Evolutionary conservation across 805 yeast genomes (phyloP), one percentile per base, ranked within the genome.

Genomic region (Starmerella apis): DNA sequence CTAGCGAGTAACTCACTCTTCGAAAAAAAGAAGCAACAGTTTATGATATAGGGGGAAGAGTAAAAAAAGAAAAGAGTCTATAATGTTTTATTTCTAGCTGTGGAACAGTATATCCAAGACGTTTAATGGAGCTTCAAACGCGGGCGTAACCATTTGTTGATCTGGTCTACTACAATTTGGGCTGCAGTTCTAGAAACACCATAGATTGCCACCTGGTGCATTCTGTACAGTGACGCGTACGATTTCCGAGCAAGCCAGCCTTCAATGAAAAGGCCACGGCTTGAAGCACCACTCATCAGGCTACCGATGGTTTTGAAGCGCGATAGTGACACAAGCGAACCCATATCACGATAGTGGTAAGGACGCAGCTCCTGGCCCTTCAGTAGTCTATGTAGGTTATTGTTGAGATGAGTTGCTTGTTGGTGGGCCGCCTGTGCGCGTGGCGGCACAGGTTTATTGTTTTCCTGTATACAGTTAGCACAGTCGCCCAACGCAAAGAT

Each of bases 381-480:
- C 19, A 38, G 20, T 16, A 24, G 4, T 11, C 43, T 28, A 19
- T 23, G 25, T 31, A 38, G 24, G 31, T 38, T 38, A 20, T 24
- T n/a, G 31, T 38, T 38, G 20, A 38, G 31, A n/a, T 38, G 43
- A 5, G 30, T 23, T 3, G 43, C 43, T 31, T 23, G 30, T n/a
- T 38, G 43, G 43, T 38, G 43, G 31, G 43, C 43, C 20, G 43
- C 43, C 43, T 38, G 43, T 11, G 43, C 43, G 24, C 43, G 43
- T 7, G 43, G 43, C 20, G 43, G 43, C 10, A 38, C 43, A 8
- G 43, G 43, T 20, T 8, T 7, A 20, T 38, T 24, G 30, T 38
- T 20, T 19, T 28, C 31, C 43, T 38, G 43, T 20, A 38, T 38
- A 31, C 43, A 38, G 31, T 38, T 38, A n/a, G 43, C 43, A n/a